These are phyloP conservation scores for Mycena olivaceomarginata DNA, from an alignment of 768 basidiomycete genomes.

Conservation along the genomic window DNA sequence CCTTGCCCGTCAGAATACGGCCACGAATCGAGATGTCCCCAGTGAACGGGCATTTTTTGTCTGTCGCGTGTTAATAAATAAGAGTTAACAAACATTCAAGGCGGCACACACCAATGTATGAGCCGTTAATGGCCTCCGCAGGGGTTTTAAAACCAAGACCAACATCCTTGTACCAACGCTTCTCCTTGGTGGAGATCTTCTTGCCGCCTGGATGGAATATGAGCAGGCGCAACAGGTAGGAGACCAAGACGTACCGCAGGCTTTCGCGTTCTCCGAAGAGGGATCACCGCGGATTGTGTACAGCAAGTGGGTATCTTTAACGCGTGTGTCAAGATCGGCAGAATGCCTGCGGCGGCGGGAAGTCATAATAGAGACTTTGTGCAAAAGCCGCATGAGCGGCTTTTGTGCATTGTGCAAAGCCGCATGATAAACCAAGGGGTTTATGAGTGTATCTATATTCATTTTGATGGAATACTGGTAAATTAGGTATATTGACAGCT, in stretches of 20 bases:
- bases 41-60: slow-evolving; percentile 99
- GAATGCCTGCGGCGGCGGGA: too few relatives aligned
- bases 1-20: slow-evolving; percentile 98
- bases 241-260: slow-evolving; percentile 80
- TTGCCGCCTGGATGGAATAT: slow-evolving; percentile 75
- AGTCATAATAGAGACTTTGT: too few relatives aligned
- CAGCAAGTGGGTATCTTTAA: too few relatives aligned
- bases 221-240: slow-evolving; percentile 24
- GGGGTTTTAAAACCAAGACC: slow-evolving; percentile 98
- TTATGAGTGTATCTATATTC: too few relatives aligned
- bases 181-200: slow-evolving; percentile 95
- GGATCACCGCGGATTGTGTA: too few relatives aligned
- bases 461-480: too few relatives aligned
- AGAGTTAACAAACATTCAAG: slow-evolving; percentile 11
- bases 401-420: too few relatives aligned
- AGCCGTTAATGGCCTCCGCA: slow-evolving; percentile 94
- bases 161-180: slow-evolving; percentile 99
- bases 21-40: slow-evolving; percentile 98
- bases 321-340: too few relatives aligned
- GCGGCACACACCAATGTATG: slow-evolving; percentile 90
- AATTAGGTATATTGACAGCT: too few relatives aligned
- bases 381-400: too few relatives aligned
- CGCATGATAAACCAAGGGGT: too few relatives aligned
- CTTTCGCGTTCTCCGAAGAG: slow-evolving; percentile 98
- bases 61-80: slow-evolving; percentile 61